phyloP scores from a whole-genome alignment of 2,329 filamentous ascomycete genomes.

The Myotisia sp. region DNA sequence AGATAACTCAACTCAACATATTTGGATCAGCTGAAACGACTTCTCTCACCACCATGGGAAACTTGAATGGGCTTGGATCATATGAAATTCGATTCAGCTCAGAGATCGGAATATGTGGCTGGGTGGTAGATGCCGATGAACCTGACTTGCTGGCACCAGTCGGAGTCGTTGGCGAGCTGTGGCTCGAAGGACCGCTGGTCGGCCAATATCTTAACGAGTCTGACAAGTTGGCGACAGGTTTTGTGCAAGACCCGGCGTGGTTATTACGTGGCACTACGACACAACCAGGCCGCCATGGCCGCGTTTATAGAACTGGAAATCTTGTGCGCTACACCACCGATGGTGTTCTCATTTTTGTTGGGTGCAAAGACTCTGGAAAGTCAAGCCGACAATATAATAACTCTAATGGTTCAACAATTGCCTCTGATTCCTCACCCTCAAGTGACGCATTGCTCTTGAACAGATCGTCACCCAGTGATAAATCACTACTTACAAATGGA shows the following conservation, averaged over 20 bases:
- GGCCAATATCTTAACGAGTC: conserved; percentile 21
- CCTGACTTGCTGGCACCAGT: conserved; percentile 16
- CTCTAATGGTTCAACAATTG: not conserved
- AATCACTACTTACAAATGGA: no score
- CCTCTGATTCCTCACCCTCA: not conserved
- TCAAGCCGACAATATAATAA: conserved; percentile 40
- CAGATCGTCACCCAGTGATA: no score
- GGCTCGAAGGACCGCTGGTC: conserved; percentile 26
- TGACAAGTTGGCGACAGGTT: conserved; percentile 11
- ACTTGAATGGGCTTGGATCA: no score
- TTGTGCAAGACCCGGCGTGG: conserved; percentile 9
- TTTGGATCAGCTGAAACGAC: no score
- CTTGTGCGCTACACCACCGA: conserved; percentile 12
- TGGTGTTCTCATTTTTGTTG: conserved; percentile 11
- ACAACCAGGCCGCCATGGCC: conserved; percentile 12
- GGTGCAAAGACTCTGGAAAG: conserved; percentile 39
- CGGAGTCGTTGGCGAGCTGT: conserved; percentile 28
- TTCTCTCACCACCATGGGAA: no score
- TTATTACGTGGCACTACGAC: not conserved
- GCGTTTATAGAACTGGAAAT: conserved; percentile 16
- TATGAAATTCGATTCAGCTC: no score
- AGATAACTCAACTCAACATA: no score
- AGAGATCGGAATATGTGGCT: conserved; percentile 12
- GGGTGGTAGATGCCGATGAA: conserved; percentile 16
- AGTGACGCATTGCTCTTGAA: no score